phyloP scores from a whole-genome alignment of 2,329 filamentous ascomycete species.

The Epichloe coenophiala region DNA sequence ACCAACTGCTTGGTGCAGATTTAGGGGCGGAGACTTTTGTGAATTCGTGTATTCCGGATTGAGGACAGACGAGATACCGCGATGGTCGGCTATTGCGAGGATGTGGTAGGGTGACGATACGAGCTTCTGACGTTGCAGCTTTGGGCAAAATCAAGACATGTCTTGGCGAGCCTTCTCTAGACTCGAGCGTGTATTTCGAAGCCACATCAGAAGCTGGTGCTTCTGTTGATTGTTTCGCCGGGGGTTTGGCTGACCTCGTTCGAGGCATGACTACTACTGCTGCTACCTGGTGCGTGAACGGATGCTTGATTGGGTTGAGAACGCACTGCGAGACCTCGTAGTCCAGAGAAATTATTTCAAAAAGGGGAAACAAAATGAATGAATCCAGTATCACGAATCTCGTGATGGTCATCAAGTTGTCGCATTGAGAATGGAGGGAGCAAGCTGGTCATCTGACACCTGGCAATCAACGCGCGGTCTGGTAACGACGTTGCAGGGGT shows the following conservation, averaged over 20 bases:
- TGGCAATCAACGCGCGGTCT: conserved; percentile 1
- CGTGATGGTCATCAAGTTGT: too few species aligned
- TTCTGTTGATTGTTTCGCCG: conserved; percentile 13
- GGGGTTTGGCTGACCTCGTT: conserved; percentile 30
- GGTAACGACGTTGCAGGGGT: neutral
- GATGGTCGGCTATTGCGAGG: conserved; percentile 40
- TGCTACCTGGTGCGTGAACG: neutral
- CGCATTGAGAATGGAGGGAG: neutral
- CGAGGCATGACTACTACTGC: conserved; percentile 28
- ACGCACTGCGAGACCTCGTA: neutral
- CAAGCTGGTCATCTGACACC: neutral
- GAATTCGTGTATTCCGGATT: conserved; percentile 52
- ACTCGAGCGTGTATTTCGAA: conserved; percentile 26
- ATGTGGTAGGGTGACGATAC: conserved; percentile 46
- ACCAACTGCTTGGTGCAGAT: conserved; percentile 45
- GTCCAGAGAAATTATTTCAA: too few species aligned
- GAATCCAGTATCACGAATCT: neutral
- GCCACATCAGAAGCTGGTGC: conserved; percentile 16
- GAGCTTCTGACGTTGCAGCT: conserved; percentile 37
- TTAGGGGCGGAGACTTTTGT: conserved; percentile 41
- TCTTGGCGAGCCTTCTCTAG: conserved; percentile 29
- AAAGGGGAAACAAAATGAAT: too few species aligned
- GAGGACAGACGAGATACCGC: conserved; percentile 49
- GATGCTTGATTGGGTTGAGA: neutral
- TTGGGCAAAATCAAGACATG: conserved; percentile 49